A percentile compares a stretch with the other conserved stretches of the same genome.
Evolutionary conservation across 805 yeast genomes (phyloP).

Genomic region (Wickerhamomyces ciferrii): DNA sequence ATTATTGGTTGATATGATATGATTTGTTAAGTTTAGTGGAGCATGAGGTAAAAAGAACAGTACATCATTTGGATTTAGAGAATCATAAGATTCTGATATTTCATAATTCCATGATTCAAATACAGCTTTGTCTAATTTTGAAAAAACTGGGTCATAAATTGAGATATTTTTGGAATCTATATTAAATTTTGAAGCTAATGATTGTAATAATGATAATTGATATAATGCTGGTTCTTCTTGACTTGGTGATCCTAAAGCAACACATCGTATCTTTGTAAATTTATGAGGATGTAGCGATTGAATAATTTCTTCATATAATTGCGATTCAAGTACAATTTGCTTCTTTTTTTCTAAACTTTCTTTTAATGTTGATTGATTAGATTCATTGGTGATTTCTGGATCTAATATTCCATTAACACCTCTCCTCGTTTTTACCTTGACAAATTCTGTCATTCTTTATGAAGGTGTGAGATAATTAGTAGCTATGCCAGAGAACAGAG

Average conservation of each 20-base stretch:
- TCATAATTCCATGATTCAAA: conserved; percentile 22
- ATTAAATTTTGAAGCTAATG: conserved; percentile 26
- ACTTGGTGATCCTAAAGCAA: conserved; percentile 68
- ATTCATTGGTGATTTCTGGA: background rate
- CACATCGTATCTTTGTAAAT: conserved; percentile 44
- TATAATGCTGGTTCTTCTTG: conserved; percentile 55
- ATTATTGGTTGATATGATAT: conserved; percentile 23
- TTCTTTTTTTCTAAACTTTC: conserved; percentile 14
- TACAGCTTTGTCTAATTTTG: conserved; percentile 34
- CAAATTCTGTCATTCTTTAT: background rate
- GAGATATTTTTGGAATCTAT: conserved; percentile 29
- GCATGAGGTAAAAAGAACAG: conserved; percentile 76
- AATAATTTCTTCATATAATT: conserved; percentile 22
- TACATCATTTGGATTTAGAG: conserved; percentile 11
- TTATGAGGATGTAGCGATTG: conserved; percentile 8
- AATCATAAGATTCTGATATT: conserved; percentile 9
- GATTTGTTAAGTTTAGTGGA: conserved; percentile 49
- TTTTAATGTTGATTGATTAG: background rate
- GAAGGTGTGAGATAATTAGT: background rate
- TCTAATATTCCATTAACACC: background rate
- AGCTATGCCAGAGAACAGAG: too few relatives aligned
- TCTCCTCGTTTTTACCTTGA: conserved; percentile 2
- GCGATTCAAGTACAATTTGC: conserved; percentile 19
- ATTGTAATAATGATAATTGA: conserved; percentile 57
- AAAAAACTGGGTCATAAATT: conserved; percentile 63